phyloP scores from a whole-genome alignment of 2,329 filamentous ascomycete genomes.

The Fusarium verrucosum region DNA sequence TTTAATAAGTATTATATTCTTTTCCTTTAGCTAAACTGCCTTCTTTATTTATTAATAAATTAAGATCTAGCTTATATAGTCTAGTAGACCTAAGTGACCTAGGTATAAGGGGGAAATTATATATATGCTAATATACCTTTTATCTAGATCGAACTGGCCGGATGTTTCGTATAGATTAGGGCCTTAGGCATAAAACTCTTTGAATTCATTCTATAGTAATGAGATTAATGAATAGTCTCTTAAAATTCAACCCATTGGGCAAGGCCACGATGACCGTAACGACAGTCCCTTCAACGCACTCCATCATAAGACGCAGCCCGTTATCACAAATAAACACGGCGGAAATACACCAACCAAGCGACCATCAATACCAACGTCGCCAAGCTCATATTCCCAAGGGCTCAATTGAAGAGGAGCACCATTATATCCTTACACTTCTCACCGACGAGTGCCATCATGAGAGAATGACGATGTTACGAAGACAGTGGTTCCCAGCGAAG shows the following conservation, averaged over 20 bases:
- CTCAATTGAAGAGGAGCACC: background rate
- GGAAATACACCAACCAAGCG: slow-evolving; percentile 5
- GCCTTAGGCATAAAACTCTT: no score
- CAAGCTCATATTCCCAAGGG: slow-evolving; percentile 14
- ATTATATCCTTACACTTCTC: slow-evolving; percentile 25
- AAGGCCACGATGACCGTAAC: slow-evolving; percentile 14
- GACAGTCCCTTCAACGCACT: slow-evolving; percentile 10
- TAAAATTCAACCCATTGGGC: background rate
- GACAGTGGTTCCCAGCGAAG: slow-evolving; percentile 22
- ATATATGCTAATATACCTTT: no score
- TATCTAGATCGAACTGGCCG: background rate
- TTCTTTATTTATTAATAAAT: no score
- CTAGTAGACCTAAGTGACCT: no score
- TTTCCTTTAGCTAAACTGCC: no score
- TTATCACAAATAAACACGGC: background rate
- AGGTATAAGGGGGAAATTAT: no score
- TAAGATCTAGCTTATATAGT: no score
- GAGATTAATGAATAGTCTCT: background rate
- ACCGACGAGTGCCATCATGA: slow-evolving; percentile 21
- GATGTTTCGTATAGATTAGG: background rate
- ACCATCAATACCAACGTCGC: slow-evolving; percentile 18
- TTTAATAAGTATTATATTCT: no score
- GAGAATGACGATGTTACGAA: slow-evolving; percentile 17
- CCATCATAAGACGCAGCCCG: background rate
- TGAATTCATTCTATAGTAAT: background rate